These are phyloP conservation scores for Brassica incana DNA, from an alignment of 345 rosid species.

Conservation along the genomic window DNA sequence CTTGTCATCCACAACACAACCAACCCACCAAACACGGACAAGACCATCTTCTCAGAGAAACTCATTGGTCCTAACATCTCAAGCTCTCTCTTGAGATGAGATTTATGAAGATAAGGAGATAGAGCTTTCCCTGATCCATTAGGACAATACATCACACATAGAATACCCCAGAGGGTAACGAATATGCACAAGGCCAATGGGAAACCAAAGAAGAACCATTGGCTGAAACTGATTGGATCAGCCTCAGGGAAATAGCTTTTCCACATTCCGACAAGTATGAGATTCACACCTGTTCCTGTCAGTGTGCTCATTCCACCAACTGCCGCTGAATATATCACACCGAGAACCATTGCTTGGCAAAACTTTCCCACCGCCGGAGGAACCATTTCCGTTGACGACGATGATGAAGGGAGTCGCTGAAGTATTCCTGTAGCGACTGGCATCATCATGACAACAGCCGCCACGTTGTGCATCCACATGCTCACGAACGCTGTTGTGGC, in stretches of 20 bases:
- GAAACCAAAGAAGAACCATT: conserved; percentile 85
- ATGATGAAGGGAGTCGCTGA: conserved; percentile 58
- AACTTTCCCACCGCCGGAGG: conserved; percentile 44
- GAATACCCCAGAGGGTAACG: conserved; percentile 64
- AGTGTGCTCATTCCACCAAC: conserved; percentile 94
- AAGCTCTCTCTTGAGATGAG: conserved; percentile 70
- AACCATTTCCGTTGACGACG: conserved; percentile 19
- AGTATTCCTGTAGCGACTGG: conserved; percentile 94
- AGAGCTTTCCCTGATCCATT: conserved; percentile 56
- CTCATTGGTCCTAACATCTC: conserved; percentile 76
- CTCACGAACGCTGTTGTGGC: conserved; percentile 85
- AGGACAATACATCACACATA: conserved; percentile 64
- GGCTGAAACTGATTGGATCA: conserved; percentile 71
- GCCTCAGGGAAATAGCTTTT: conserved; percentile 74
- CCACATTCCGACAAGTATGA: conserved; percentile 94
- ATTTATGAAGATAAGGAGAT: conserved; percentile 62
- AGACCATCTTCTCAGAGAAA: conserved; percentile 84
- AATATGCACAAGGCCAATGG: conserved; percentile 69
- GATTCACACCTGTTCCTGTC: conserved; percentile 91
- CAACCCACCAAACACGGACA: conserved; percentile 62
- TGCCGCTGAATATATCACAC: conserved; percentile 70
- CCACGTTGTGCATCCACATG: conserved; percentile 99
- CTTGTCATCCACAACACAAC: conserved; percentile 89
- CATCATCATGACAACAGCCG: conserved; percentile 87
- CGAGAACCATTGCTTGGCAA: conserved; percentile 74